A percentile compares a stretch with the other conserved stretches of the same genome.
phyloP scores from a whole-genome alignment of 192 early-diverging fungal species.

The Entrophospora sp. region DNA sequence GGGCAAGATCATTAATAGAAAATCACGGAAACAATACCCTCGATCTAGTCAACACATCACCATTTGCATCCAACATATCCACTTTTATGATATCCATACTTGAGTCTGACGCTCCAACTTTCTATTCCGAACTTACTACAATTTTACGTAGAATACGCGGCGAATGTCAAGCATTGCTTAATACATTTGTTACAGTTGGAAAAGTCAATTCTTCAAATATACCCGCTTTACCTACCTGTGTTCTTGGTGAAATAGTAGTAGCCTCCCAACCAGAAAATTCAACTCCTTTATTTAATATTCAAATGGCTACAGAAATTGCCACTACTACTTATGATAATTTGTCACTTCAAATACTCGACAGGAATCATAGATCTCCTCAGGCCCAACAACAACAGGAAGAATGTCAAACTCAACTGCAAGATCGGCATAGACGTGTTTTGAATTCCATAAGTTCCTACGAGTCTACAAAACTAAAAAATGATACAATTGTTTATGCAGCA shows the following conservation, averaged over 20 bases:
- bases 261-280: slow-evolving; percentile 2
- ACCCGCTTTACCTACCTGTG: slow-evolving; percentile 45
- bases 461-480: slow-evolving; percentile 50
- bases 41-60: slow-evolving; percentile 26
- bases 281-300: slow-evolving; percentile 43
- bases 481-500: slow-evolving; percentile 60
- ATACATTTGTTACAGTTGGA: slow-evolving; percentile 44
- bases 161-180: slow-evolving; percentile 58
- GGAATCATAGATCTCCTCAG: slow-evolving; percentile 27
- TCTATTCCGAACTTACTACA: slow-evolving; percentile 56
- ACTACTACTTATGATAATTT: slow-evolving; percentile 37
- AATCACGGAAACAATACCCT: slow-evolving; percentile 24
- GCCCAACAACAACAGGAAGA: slow-evolving; percentile 3
- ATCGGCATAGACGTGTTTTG: slow-evolving; percentile 54
- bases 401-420: slow-evolving; percentile 28
- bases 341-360: slow-evolving; percentile 28
- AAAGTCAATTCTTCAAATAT: slow-evolving; percentile 30
- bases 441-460: slow-evolving; percentile 58
- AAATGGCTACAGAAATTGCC: slow-evolving; percentile 41
- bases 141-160: slow-evolving; percentile 54
- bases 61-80: slow-evolving; percentile 51
- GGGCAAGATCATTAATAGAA: slow-evolving; percentile 50
- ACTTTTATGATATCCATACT: slow-evolving; percentile 41
- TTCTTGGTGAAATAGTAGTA: slow-evolving; percentile 27
- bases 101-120: slow-evolving; percentile 44